These are phyloP conservation scores for Didymella exigua DNA, from an alignment of 2,329 filamentous ascomycete species.

Conservation along the genomic window DNA sequence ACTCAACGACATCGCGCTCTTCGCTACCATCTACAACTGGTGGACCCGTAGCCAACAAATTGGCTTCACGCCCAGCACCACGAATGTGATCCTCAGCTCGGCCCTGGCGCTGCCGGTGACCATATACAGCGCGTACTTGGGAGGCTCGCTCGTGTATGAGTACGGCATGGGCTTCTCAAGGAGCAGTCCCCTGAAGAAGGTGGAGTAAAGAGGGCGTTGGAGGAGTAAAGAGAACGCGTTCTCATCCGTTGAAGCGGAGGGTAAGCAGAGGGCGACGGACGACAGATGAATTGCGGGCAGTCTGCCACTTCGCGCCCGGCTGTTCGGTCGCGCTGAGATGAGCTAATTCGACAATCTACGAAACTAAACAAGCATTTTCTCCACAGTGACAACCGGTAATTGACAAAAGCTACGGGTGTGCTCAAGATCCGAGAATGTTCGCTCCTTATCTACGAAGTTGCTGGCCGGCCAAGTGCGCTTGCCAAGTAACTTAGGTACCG, in stretches of 20 bases:
- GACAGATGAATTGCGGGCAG: neutral
- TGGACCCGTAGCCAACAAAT: conserved; percentile 45
- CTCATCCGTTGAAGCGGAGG: neutral
- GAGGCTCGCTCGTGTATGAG: conserved; percentile 52
- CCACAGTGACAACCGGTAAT: conserved; percentile 1
- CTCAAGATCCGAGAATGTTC: neutral
- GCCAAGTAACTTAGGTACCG: too few relatives aligned
- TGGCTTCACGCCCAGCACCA: conserved; percentile 44
- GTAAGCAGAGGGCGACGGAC: neutral
- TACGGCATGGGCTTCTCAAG: conserved; percentile 53
- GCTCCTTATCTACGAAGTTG: neutral
- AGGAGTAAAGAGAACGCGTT: neutral
- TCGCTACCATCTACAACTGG: conserved; percentile 51
- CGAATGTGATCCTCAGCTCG: conserved; percentile 48
- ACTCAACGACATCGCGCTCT: conserved; percentile 50
- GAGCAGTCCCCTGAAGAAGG: conserved; percentile 23
- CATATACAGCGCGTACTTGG: conserved; percentile 51
- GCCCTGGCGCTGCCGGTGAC: conserved; percentile 43
- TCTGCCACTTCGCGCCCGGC: neutral
- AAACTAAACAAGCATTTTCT: neutral
- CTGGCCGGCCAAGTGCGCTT: conserved; percentile 5
- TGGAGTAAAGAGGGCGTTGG: neutral
- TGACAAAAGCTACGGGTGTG: neutral
- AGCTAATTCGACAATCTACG: neutral
- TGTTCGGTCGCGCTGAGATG: neutral